phyloP scores from a whole-genome alignment of 2,329 filamentous ascomycete genomes.

The Dendrostoma leiphaemia region DNA sequence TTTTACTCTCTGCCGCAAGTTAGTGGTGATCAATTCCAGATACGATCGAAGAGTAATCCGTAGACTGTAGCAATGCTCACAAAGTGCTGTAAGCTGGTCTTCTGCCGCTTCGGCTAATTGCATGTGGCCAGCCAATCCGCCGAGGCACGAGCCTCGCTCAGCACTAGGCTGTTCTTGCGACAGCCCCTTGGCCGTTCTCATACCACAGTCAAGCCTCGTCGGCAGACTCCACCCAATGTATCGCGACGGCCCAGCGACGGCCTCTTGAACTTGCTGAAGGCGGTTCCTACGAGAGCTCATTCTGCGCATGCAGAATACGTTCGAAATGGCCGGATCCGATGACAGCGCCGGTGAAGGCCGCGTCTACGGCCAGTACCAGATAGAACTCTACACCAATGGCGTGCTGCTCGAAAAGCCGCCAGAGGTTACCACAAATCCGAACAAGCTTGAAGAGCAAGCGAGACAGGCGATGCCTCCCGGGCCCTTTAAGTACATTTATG shows the following conservation, averaged over 20 bases:
- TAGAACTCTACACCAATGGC: constrained; percentile 49
- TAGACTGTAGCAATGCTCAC: too few relatives aligned
- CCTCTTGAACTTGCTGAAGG: too few relatives aligned
- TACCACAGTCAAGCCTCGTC: too few relatives aligned
- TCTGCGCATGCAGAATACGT: not conserved
- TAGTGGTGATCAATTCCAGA: not conserved
- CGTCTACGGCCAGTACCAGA: constrained; percentile 27
- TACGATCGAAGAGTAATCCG: not conserved
- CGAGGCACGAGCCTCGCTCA: too few relatives aligned
- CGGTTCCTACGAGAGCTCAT: not conserved
- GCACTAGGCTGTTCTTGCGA: too few relatives aligned
- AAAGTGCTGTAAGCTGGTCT: not conserved
- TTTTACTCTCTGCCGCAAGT: too few relatives aligned
- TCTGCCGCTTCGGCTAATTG: not conserved
- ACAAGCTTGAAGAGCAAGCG: constrained; percentile 55
- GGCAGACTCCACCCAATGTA: too few relatives aligned
- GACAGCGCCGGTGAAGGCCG: constrained; percentile 5
- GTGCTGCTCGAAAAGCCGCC: constrained; percentile 47
- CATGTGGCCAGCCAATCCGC: too few relatives aligned
- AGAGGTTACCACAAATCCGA: constrained; percentile 57
- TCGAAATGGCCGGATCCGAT: constrained; percentile 10
- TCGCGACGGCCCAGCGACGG: too few relatives aligned
- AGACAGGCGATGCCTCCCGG: constrained; percentile 42
- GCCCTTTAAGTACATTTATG: constrained; percentile 59
- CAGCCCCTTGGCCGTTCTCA: too few relatives aligned